Evolutionary conservation across 2,329 filamentous ascomycete species (phyloP), one percentile per base, ranked within the genome.

Genomic region (Thielaviopsis euricoi): DNA sequence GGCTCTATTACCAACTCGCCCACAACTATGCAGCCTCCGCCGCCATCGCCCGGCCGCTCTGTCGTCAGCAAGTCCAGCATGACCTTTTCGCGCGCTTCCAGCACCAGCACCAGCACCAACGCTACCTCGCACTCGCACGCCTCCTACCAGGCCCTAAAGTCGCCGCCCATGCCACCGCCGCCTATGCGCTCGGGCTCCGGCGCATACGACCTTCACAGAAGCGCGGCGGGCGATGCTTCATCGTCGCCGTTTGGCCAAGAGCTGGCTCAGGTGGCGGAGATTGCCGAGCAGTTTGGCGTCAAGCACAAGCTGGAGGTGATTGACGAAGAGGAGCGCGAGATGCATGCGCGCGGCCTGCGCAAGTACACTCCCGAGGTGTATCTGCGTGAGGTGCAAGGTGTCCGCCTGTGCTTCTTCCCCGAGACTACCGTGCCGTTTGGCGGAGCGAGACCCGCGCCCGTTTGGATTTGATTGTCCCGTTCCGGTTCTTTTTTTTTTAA

Each of bases 181-280:
- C 68, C 69, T 15, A 61, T 67, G 29, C 62, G 67, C 53, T 66
- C 67, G 57, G 64, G 67, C 54, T 62, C 68, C 55, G 62, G 70
- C 26, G 62, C 67, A 63, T 69, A 65, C 67, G 70, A 71, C 58
- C 73, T 74, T 26, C 64, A 29, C 49, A 13, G 58, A 59, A 33
- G 49, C 23, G 52, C 61, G 52, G 54, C 61, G 63, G 70, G 71
- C 66, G 69, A 74, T 26, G 64, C 71, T n/a, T n/a, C n/a, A n/a
- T n/a, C n/a, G 52, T 81, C 93, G 68, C 91, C 91, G 0, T 97
- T 97, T 65, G 88, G 88, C 56, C 83, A 85, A 55, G 93, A 98
- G 71, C 75, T 97, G 56, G 89, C 88, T 58, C 86, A 97, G 71
- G 87, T 97, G 23, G 89, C 89, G 56, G 93, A 97, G 71, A 79